phyloP scores from a whole-genome alignment of 1,284 basidiomycete genomes.

The Uromyces viciae-fabae region DNA sequence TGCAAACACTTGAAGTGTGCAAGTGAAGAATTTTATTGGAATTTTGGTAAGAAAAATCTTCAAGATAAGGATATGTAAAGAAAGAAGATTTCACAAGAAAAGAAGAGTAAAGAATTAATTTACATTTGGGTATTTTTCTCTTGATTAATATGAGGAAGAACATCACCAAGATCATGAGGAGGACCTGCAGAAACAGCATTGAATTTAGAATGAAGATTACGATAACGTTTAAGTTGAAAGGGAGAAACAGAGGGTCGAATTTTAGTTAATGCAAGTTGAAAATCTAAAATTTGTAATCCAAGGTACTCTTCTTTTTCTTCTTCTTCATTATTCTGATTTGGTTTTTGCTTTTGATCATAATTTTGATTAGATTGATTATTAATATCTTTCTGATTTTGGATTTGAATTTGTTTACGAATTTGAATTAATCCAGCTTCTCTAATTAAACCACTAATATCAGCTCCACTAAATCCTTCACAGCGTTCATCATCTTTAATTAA shows the following conservation, averaged over 20 bases:
- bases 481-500: slow-evolving; percentile 49
- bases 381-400: slow-evolving; percentile 35
- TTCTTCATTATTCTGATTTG: no score
- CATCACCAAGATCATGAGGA: slow-evolving; percentile 12
- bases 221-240: slow-evolving; percentile 76
- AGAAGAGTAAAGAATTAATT: no score
- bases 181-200: slow-evolving; percentile 61
- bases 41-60: no score
- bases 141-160: slow-evolving; percentile 15
- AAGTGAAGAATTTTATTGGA: no score
- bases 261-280: slow-evolving; percentile 71
- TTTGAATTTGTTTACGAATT: slow-evolving; percentile 57
- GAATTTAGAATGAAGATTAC: slow-evolving; percentile 72
- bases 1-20: no score
- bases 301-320: slow-evolving; percentile 59
- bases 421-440: slow-evolving; percentile 85
- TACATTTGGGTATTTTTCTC: no score
- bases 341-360: background rate
- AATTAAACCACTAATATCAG: slow-evolving; percentile 79
- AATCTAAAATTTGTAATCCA: slow-evolving; percentile 60
- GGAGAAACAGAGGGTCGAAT: slow-evolving; percentile 79
- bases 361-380: slow-evolving; percentile 22
- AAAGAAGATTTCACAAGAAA: no score
- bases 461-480: slow-evolving; percentile 85
- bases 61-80: no score